Evolutionary conservation across 169 alveolate species (phyloP).

Genomic region (Fabrea salina): DNA sequence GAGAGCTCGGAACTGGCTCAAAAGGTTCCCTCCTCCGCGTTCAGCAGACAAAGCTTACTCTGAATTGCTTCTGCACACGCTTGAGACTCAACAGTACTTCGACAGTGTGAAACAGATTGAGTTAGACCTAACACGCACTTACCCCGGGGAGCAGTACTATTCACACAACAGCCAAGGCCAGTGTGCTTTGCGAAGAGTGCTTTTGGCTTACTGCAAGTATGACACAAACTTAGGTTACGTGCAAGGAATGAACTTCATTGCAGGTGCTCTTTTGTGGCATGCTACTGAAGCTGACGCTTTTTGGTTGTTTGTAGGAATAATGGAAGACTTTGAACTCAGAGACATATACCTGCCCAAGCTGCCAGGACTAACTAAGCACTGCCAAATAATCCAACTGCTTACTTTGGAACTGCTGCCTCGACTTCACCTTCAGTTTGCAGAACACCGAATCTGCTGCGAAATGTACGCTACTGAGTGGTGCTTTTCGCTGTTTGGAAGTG

Average conservation of each 20-base stretch:
- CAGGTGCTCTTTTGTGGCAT: conserved; percentile 63
- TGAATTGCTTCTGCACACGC: neutral
- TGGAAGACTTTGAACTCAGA: conserved; percentile 67
- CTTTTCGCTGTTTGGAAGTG: conserved; percentile 52
- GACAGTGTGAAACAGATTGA: conserved; percentile 39
- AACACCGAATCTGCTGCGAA: conserved; percentile 34
- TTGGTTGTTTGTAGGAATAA: conserved; percentile 60
- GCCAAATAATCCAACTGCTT: conserved; percentile 40
- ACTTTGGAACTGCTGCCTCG: conserved; percentile 22
- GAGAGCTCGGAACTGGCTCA: conserved; percentile 18
- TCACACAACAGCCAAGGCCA: conserved; percentile 43
- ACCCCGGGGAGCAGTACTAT: conserved; percentile 40
- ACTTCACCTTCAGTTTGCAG: conserved; percentile 37
- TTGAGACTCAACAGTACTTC: neutral
- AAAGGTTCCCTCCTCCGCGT: neutral
- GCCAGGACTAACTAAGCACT: conserved; percentile 64
- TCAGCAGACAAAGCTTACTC: neutral
- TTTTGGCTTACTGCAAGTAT: conserved; percentile 63
- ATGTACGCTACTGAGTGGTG: conserved; percentile 71
- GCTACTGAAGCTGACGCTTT: conserved; percentile 66
- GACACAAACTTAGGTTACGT: conserved; percentile 61
- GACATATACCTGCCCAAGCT: conserved; percentile 50
- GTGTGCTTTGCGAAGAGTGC: conserved; percentile 48
- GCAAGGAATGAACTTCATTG: conserved; percentile 79
- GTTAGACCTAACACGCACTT: conserved; percentile 54